Evolutionary conservation across 164 flowering plant species (phyloP).

Genomic region (Dillenia turbinata): DNA sequence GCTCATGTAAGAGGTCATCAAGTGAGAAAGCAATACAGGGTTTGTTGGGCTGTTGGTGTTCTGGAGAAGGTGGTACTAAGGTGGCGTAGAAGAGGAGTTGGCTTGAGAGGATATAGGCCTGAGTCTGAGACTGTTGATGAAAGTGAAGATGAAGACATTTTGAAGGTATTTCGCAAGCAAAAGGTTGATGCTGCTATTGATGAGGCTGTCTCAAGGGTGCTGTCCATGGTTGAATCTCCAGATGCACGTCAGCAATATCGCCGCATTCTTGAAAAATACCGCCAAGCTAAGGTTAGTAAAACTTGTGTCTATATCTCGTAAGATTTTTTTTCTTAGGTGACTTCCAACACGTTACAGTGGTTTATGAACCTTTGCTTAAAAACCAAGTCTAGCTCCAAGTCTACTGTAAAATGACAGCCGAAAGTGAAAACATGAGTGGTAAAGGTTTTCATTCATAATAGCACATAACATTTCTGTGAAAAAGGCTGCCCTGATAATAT

Average conservation of each 20-base stretch:
- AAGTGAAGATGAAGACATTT: slow-evolving; percentile 76
- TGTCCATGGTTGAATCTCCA: slow-evolving; percentile 84
- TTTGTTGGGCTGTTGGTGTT: slow-evolving; percentile 83
- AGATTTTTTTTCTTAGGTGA: no score
- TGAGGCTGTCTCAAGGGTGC: slow-evolving; percentile 73
- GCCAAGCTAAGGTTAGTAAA: slow-evolving; percentile 66
- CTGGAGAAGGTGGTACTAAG: slow-evolving; percentile 80
- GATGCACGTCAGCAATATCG: slow-evolving; percentile 81
- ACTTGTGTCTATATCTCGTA: no score
- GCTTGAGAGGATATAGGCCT: slow-evolving; percentile 63
- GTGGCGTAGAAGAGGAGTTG: slow-evolving; percentile 87
- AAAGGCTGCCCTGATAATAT: no score
- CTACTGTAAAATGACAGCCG: no score
- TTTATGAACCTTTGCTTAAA: no score
- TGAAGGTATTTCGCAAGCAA: slow-evolving; percentile 70
- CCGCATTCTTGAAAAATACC: slow-evolving; percentile 67
- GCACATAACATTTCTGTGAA: no score
- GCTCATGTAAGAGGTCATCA: slow-evolving; percentile 96
- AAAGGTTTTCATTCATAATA: no score
- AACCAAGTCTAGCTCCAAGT: no score
- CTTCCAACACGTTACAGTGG: no score
- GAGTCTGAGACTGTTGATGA: slow-evolving; percentile 58
- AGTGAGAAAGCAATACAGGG: slow-evolving; percentile 73
- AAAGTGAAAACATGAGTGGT: no score
- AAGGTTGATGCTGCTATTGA: slow-evolving; percentile 73